Conservation (phyloP, 2,329 filamentous ascomycete species). For the Hymenoscyphus occultus region DNA sequence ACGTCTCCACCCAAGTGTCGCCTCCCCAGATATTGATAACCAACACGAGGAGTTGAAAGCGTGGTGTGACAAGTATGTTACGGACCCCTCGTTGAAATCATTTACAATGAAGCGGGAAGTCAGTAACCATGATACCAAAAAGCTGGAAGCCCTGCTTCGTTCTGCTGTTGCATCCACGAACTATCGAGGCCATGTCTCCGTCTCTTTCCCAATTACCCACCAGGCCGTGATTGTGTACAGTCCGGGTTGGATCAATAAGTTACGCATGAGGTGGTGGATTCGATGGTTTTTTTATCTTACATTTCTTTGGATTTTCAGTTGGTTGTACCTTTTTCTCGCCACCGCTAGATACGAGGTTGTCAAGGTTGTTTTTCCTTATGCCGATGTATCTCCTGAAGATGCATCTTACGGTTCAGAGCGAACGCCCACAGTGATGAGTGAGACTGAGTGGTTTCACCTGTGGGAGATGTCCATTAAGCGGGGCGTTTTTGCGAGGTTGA, state of each 20-base stretch:
- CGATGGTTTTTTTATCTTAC: conserved; percentile 63
- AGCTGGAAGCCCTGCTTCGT: conserved; percentile 50
- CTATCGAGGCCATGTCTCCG: conserved; percentile 60
- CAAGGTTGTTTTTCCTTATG: conserved; percentile 48
- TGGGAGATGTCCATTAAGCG: conserved; percentile 60
- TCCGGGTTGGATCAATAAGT: conserved; percentile 57
- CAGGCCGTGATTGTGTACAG: conserved; percentile 61
- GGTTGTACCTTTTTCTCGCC: conserved; percentile 66
- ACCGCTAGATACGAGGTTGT: conserved; percentile 67
- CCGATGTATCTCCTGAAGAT: conserved; percentile 20
- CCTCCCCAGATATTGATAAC: conserved; percentile 20
- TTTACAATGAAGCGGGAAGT: conserved; percentile 53
- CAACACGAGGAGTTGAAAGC: conserved; percentile 17
- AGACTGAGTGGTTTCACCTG: conserved; percentile 57
- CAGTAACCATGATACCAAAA: conserved; percentile 57
- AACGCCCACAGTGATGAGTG: conserved; percentile 35
- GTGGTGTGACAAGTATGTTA: conserved; percentile 69
- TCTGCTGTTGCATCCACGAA: conserved; percentile 60
- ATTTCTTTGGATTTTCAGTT: conserved; percentile 66
- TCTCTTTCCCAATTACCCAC: conserved; percentile 59
- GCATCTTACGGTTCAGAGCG: conserved; percentile 15
- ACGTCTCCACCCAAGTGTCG: conserved; percentile 45
- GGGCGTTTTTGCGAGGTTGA: conserved; percentile 53
- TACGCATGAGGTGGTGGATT: conserved; percentile 63
- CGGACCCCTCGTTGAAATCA: conserved; percentile 55